Conservation (phyloP, 257 asterid species). For the Lycium barbarum region DNA sequence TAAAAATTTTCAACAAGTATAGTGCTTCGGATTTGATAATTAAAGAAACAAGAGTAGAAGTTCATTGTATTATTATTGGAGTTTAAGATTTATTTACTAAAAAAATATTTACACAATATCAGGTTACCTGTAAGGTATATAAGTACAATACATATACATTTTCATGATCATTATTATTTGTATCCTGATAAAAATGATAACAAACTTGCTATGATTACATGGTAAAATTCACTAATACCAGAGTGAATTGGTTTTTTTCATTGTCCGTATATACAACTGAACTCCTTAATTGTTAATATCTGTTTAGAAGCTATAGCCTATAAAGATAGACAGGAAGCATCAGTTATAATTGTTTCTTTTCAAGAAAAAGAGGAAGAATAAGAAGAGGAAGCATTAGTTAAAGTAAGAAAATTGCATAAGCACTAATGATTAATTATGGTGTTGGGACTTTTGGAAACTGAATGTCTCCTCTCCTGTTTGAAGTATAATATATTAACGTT, state of each 20-base stretch:
- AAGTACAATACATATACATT: too few species aligned
- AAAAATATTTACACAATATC: background rate
- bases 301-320: background rate
- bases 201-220: background rate
- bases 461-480: constrained; percentile 28
- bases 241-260: too few species aligned
- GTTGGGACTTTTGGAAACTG: constrained; percentile 42
- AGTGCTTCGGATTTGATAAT: background rate
- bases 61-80: background rate
- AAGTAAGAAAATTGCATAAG: background rate
- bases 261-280: background rate
- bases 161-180: too few species aligned
- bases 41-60: background rate
- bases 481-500: constrained; percentile 23
- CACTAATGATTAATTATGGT: constrained; percentile 29
- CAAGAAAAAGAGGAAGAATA: background rate
- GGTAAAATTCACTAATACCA: background rate
- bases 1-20: background rate
- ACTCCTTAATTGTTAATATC: background rate
- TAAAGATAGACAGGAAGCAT: background rate
- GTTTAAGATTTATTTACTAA: background rate
- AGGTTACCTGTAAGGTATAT: background rate
- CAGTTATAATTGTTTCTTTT: background rate
- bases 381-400: background rate
- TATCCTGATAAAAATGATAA: too few species aligned